Evolutionary conservation across 2,329 filamentous ascomycete species (phyloP), one percentile per base, ranked within the genome.

Genomic region (Xylariales sp.): DNA sequence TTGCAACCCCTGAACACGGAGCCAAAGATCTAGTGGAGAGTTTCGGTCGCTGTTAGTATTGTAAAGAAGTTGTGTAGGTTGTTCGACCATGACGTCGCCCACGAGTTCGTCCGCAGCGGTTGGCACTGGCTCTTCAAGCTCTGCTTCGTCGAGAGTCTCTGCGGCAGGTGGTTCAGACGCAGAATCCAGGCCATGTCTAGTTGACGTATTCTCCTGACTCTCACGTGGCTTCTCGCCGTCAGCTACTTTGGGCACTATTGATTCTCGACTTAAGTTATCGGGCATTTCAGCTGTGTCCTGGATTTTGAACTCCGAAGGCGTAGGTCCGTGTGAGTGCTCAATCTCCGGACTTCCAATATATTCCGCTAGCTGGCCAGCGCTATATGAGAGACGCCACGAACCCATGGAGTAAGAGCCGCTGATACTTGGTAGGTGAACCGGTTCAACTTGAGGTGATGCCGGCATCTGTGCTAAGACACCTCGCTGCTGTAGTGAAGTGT

Each of bases 351-450:
- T 21, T 6, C 32, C 20, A 29, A 42, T 40, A 15, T 40, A 40
- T 12, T 40, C 28, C 14, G 50, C 49, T 16, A 59, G 44, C 11
- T 56, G 53, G 18, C 50, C 46, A 20, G 49, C 47, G 42, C 51
- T 58, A 28, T 52, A 54, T 7, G 53, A 58, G 28, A 57, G 49
- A 35, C 52, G 42, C 57, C 56, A 58, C 31, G 58, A 60, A 37
- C 38, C 47, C 19, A 50, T 46, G 6, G 58, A 61, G 10, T 47
- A 46, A 1, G 57, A 58, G 21, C 38, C 44, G 38, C 46, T 46
- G 31, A 46, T 28, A 41, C 47, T 51, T 29, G 48, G 37, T 16
- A 50, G 16, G 35, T 51, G 45, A 15, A 51, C 47, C 16, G 55
- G 53, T 19, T 49, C 41, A 16, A 53, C 36, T 10, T 49, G 48